These are phyloP conservation scores for Adansonia digitata DNA, from an alignment of 345 rosid genomes.

Conservation along the genomic window DNA sequence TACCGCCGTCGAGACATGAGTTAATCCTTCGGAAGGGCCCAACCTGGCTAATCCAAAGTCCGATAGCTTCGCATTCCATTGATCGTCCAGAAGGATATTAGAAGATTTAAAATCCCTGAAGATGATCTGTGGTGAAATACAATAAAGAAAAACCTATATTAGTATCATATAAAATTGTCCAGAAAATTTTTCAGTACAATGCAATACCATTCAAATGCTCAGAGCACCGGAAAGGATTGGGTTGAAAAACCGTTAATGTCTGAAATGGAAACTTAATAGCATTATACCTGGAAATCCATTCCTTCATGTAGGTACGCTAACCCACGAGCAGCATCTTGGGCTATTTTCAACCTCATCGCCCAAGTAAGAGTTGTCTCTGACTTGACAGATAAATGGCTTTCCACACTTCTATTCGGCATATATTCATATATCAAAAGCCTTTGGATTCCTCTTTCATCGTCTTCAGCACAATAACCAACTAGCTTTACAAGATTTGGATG, in stretches of 20 bases:
- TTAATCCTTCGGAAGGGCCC: constrained; percentile 83
- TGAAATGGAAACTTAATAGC: neutral
- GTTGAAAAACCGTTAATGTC: neutral
- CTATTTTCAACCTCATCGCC: constrained; percentile 72
- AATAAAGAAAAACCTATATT: neutral
- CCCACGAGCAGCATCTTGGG: constrained; percentile 92
- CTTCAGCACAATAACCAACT: constrained; percentile 89
- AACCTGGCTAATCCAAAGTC: constrained; percentile 94
- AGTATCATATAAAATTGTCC: neutral
- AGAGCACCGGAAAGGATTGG: neutral
- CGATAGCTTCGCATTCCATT: constrained; percentile 91
- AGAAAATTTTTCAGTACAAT: neutral
- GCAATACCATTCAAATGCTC: neutral
- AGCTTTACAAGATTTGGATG: constrained; percentile 86
- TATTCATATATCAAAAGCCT: constrained; percentile 79
- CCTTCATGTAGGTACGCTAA: constrained; percentile 76
- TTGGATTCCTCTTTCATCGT: constrained; percentile 90
- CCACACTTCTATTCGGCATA: constrained; percentile 81
- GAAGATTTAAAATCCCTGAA: constrained; percentile 90
- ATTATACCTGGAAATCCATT: constrained; percentile 85
- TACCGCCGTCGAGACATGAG: constrained; percentile 91
- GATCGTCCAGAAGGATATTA: constrained; percentile 75
- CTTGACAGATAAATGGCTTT: constrained; percentile 51
- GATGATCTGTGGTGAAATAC: constrained; percentile 47
- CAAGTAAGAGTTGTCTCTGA: constrained; percentile 59